Evolutionary conservation across 441 rosid species (phyloP).

Genomic region (Populus hybrid): DNA sequence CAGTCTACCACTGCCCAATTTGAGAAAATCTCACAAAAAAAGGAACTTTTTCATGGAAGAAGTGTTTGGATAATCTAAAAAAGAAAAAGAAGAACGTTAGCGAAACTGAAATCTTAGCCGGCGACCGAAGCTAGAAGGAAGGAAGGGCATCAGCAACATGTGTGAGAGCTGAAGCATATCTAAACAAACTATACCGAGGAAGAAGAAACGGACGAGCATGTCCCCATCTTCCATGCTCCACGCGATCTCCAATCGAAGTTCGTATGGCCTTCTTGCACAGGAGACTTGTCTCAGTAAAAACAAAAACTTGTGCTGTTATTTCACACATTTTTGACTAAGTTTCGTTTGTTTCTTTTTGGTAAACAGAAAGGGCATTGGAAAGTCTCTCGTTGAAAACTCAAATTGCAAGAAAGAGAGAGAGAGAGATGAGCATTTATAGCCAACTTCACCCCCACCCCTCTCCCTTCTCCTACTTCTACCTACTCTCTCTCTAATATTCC

Average conservation of each 20-base stretch:
- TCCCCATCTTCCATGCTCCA: not conserved
- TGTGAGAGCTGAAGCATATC: not conserved
- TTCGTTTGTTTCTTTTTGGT: too few species aligned
- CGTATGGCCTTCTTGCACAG: too few species aligned
- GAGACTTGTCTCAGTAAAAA: too few species aligned
- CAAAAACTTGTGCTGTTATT: not conserved
- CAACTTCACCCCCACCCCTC: not conserved
- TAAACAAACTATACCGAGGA: not conserved
- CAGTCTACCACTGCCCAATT: too few species aligned
- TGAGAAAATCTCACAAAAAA: not conserved
- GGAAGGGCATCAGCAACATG: not conserved
- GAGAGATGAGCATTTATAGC: constrained; percentile 5
- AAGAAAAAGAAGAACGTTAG: not conserved
- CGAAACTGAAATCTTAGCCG: not conserved
- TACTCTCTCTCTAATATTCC: constrained; percentile 1
- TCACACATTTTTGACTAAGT: not conserved
- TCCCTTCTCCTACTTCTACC: not conserved
- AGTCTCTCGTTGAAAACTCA: too few species aligned
- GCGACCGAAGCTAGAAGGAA: not conserved
- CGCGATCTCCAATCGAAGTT: not conserved
- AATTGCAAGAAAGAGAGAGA: too few species aligned
- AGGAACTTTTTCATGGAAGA: not conserved
- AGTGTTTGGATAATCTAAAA: not conserved
- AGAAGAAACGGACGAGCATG: not conserved
- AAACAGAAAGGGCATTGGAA: not conserved